Evolutionary conservation across 2,329 filamentous ascomycete genomes (phyloP).

Genomic region (Lachnellula suecica): DNA sequence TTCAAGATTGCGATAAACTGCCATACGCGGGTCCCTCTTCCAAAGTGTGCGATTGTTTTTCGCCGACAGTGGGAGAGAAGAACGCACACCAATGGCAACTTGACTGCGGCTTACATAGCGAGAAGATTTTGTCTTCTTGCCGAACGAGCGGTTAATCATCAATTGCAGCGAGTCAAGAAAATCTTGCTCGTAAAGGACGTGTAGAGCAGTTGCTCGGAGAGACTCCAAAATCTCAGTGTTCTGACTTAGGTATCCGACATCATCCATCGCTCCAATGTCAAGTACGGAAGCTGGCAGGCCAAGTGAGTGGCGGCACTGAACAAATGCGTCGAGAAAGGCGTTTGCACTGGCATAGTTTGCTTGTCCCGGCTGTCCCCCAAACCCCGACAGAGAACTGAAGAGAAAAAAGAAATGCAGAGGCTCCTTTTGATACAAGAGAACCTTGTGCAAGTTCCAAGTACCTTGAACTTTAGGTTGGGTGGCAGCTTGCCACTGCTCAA

Average conservation of each 20-base stretch:
- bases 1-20: slow-evolving; percentile 5
- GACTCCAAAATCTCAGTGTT: slow-evolving; percentile 2
- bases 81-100: neutral
- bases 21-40: slow-evolving; percentile 9
- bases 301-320: slow-evolving; percentile 10
- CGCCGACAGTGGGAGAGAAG: neutral
- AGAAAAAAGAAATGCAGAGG: slow-evolving; percentile 37
- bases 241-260: slow-evolving; percentile 34
- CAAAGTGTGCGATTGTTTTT: slow-evolving; percentile 2
- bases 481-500: slow-evolving; percentile 34
- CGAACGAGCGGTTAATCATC: neutral
- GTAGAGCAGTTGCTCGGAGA: neutral
- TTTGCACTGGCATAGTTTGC: slow-evolving; percentile 38
- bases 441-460: slow-evolving; percentile 9
- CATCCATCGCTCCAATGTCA: slow-evolving; percentile 50
- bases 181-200: slow-evolving; percentile 4
- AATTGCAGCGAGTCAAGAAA: slow-evolving; percentile 7
- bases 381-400: slow-evolving; percentile 28
- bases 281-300: slow-evolving; percentile 46
- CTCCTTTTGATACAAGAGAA: neutral
- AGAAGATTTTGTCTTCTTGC: neutral
- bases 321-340: slow-evolving; percentile 36
- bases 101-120: neutral
- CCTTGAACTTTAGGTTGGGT: slow-evolving; percentile 33
- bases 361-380: slow-evolving; percentile 32